Percentiles rank a stretch among this genome's conserved stretches.
These are phyloP conservation scores for Dunaliella sp. DNA, from an alignment of 139 green algal genomes.

Conservation along the genomic window DNA sequence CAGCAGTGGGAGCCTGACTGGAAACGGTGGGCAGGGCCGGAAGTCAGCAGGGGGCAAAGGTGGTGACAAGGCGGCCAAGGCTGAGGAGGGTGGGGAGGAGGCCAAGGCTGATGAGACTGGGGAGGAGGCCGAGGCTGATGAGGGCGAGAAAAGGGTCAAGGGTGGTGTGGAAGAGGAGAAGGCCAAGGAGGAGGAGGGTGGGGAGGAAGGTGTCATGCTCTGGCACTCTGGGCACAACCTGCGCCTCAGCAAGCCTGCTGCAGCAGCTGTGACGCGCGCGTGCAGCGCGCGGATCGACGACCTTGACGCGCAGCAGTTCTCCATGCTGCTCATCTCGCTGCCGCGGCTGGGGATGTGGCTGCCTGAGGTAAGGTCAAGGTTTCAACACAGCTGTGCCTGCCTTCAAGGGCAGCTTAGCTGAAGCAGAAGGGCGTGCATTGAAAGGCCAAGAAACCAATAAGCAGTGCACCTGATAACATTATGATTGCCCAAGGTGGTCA, in stretches of 20 bases:
- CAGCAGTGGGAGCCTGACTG: no score
- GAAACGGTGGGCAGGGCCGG: no score
- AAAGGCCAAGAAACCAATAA: no score
- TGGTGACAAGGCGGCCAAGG: no score
- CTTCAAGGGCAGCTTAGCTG: no score
- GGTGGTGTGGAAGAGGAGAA: not conserved
- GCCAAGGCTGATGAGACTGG: not conserved
- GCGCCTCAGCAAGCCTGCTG: not conserved
- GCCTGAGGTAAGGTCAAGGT: not conserved
- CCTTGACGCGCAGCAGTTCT: not conserved
- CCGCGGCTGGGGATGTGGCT: conserved; percentile 2
- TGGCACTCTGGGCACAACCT: not conserved
- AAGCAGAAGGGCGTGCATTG: no score
- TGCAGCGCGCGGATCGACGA: not conserved
- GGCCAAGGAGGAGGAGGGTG: not conserved
- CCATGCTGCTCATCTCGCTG: conserved; percentile 10
- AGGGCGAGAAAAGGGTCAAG: not conserved
- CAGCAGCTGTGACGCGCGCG: not conserved
- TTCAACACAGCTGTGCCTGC: not conserved
- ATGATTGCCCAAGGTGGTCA: no score
- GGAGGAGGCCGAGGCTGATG: not conserved
- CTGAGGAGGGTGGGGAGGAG: not conserved
- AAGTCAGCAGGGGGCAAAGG: no score
- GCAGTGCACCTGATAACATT: no score
- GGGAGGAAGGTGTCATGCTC: not conserved